Percentiles rank a stretch among this genome's conserved stretches.
Conservation (phyloP, 306 rosid species). For the Coriaria nepalensis region DNA sequence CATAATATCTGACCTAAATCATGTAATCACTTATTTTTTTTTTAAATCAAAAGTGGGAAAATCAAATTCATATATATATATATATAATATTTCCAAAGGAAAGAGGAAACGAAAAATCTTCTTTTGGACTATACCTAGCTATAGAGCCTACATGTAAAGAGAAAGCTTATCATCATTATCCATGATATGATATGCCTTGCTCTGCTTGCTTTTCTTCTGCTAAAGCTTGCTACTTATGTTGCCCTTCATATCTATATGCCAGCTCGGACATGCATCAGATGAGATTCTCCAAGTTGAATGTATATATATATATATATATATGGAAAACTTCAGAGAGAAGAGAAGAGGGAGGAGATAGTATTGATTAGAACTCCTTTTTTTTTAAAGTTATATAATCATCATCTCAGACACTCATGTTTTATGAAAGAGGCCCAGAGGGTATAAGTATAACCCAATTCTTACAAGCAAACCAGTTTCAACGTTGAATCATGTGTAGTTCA, state of each 20-base stretch:
- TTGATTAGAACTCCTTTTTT: no score
- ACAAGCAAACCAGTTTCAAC: no score
- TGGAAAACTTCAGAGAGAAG: slow-evolving; percentile 44
- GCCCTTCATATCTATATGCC: slow-evolving; percentile 16
- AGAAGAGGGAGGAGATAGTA: slow-evolving; percentile 13
- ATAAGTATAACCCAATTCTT: no score
- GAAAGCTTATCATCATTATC: no score
- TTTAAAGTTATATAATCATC: no score
- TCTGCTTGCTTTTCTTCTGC: slow-evolving; percentile 30
- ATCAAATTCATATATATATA: slow-evolving; percentile 4
- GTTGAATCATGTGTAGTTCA: no score
- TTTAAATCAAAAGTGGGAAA: slow-evolving; percentile 24
- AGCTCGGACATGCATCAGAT: no score
- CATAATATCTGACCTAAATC: slow-evolving; percentile 47
- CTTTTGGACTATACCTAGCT: slow-evolving; percentile 45
- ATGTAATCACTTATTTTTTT: slow-evolving; percentile 30
- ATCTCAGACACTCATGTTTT: no score
- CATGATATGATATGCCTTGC: slow-evolving; percentile 38
- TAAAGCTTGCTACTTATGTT: slow-evolving; percentile 22
- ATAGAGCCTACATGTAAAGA: background rate
- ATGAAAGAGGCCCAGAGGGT: no score
- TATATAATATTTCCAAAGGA: no score
- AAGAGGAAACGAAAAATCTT: slow-evolving; percentile 36
- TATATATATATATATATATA: slow-evolving; percentile 24
- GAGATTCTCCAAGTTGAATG: slow-evolving; percentile 52